Evolutionary conservation across 129 eudicot genomes (phyloP).

Genomic region (Saussurea involucrata): DNA sequence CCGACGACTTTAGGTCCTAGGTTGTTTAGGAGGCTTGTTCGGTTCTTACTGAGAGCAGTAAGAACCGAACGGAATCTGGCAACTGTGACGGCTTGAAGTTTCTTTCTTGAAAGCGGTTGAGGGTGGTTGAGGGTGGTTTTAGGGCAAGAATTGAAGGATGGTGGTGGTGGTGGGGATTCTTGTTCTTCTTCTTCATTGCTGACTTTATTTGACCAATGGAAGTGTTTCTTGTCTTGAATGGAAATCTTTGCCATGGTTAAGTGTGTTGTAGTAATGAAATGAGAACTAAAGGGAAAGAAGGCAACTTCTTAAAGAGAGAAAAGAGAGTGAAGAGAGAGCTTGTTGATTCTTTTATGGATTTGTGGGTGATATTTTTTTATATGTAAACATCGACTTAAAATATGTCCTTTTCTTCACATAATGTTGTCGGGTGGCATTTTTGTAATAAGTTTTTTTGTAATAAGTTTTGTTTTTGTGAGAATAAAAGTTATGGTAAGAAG

Average conservation of each 20-base stretch:
- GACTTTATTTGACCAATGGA: conserved; percentile 74
- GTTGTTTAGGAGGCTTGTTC: conserved; percentile 28
- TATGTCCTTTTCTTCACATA: not conserved
- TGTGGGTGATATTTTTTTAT: conserved; percentile 32
- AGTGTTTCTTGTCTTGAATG: conserved; percentile 52
- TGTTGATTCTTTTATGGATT: conserved; percentile 20
- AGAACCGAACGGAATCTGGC: conserved; percentile 61
- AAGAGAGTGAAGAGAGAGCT: conserved; percentile 33
- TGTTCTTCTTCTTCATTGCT: conserved; percentile 54
- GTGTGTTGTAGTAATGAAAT: conserved; percentile 6
- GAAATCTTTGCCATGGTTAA: conserved; percentile 52
- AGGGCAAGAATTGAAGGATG: conserved; percentile 16
- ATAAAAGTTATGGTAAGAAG: no score
- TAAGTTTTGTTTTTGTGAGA: no score
- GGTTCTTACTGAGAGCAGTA: conserved; percentile 36
- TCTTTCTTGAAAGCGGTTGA: conserved; percentile 35
- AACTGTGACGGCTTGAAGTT: conserved; percentile 57
- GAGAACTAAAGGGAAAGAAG: conserved; percentile 30
- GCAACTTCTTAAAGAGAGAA: conserved; percentile 37
- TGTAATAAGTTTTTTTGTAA: not conserved
- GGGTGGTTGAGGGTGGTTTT: conserved; percentile 20
- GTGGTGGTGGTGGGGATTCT: conserved; percentile 11
- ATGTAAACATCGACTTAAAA: conserved; percentile 22
- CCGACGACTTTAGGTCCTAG: conserved; percentile 62
- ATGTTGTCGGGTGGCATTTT: not conserved